Base-by-base conservation (phyloP, 441 rosid genomes). In the Geranium incanum region DNA sequence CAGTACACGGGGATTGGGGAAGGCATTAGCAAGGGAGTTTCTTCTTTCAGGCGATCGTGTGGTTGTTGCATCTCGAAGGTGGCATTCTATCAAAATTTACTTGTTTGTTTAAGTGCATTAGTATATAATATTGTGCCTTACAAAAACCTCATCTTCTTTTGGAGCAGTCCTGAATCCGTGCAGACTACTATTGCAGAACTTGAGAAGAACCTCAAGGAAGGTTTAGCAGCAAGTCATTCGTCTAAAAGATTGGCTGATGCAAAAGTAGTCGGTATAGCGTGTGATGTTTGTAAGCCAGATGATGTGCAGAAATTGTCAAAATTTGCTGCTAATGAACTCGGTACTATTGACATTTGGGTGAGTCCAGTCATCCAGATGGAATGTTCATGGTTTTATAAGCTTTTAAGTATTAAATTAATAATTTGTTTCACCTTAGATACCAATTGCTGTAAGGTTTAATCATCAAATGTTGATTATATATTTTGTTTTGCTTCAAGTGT, bases 11-110 rank as follows among this genome's bases (percentile, higher is more conserved):
- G 96, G 98, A 63, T 77, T 93, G 7, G 98, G 98, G 36, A 93
- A 93, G 80, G 98, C 98, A 13, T 93, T 91, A 78, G 97, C 97
- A 74, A 85, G 95, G 8, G 98, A 93, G 71, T 93, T 89, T 78
- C 97, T 93, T 88, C 91, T 87, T 69, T 93, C 97, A 3, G 97
- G 98, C 16, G 96, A 91, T 67, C 87, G 83, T 43, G 96, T 93
- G 39, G 88, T 93, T 41, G 82, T 93, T 75, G 91, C 97, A 75
- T 93, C 96, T 69, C 88, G 94, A 79, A 93, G 96, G 98, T 93
- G 65, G 79, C 69, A 8, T 73, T 19, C 36, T 45, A 21, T 28
- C 18, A 28, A 55, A 9, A 70, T 23, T 38, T 38, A 13, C 15
- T 66, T n/a, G 70, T 50, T 67, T 9, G 15, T 15, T 21, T 68